These are phyloP conservation scores for Blastobotrys persicus DNA, from an alignment of 1,139 yeast species.

Conservation along the genomic window DNA sequence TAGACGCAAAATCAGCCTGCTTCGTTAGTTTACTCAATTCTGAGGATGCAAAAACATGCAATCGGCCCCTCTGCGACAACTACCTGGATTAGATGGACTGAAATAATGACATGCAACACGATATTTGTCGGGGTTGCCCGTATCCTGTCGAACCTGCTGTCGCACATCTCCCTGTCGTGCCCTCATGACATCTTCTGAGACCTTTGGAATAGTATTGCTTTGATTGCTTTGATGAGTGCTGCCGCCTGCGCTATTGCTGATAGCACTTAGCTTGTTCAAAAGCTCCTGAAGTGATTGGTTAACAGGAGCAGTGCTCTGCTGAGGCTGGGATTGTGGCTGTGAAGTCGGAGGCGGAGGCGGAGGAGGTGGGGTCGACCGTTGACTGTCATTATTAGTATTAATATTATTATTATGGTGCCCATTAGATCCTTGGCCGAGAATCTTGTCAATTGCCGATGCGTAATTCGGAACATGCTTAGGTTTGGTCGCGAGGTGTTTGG, in stretches of 20 bases:
- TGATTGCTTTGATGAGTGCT: not conserved
- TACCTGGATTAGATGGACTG: not conserved
- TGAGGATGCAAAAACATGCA: slow-evolving; percentile 24
- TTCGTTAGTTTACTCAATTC: not conserved
- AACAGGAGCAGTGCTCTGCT: not conserved
- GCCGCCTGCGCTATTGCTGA: not conserved
- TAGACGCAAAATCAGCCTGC: not conserved
- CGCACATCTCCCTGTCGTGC: slow-evolving; percentile 24
- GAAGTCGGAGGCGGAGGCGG: not conserved
- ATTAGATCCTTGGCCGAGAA: not conserved
- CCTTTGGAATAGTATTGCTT: not conserved
- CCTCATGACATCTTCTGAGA: slow-evolving; percentile 9
- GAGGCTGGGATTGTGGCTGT: no score
- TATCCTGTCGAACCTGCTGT: slow-evolving; percentile 22
- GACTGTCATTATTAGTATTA: not conserved
- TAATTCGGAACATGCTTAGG: not conserved
- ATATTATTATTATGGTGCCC: not conserved
- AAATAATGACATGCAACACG: slow-evolving; percentile 23
- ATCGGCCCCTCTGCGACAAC: slow-evolving; percentile 24
- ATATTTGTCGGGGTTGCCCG: slow-evolving; percentile 19
- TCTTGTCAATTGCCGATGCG: slow-evolving; percentile 1
- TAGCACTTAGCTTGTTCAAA: not conserved
- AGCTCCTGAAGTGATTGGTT: slow-evolving; percentile 2
- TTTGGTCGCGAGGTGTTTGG: not conserved
- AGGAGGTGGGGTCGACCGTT: not conserved